Evolutionary conservation across 1,284 basidiomycete species (phyloP).

Genomic region (Pseudozyma pruni): DNA sequence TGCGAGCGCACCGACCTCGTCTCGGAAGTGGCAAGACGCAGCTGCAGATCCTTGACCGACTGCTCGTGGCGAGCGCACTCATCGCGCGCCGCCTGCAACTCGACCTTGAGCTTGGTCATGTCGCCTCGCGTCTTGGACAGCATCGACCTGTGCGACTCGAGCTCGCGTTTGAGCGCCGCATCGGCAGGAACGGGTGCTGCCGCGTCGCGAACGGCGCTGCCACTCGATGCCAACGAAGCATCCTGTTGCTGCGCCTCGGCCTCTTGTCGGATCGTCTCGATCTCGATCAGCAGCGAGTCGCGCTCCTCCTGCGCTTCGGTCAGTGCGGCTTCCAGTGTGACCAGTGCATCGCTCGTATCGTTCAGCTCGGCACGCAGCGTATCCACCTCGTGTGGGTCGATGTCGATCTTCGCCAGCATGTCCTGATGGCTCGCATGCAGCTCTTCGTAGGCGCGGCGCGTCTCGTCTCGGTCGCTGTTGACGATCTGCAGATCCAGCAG

Average conservation of each 20-base stretch:
- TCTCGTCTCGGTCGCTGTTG: slow-evolving; percentile 32
- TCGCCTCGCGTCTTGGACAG: slow-evolving; percentile 71
- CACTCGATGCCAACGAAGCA: slow-evolving; percentile 8
- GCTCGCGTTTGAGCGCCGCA: slow-evolving; percentile 70
- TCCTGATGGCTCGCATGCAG: slow-evolving; percentile 45
- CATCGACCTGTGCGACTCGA: slow-evolving; percentile 79
- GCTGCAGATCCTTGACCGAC: slow-evolving; percentile 48
- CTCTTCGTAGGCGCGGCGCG: slow-evolving; percentile 44
- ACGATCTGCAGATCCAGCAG: slow-evolving; percentile 39
- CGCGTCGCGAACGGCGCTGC: slow-evolving; percentile 8
- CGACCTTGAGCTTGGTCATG: slow-evolving; percentile 72
- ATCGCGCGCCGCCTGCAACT: slow-evolving; percentile 78
- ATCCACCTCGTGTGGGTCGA: slow-evolving; percentile 72
- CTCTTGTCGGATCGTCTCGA: slow-evolving; percentile 55
- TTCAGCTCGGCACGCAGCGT: slow-evolving; percentile 73
- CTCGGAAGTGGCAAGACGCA: slow-evolving; percentile 50
- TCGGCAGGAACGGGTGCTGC: slow-evolving; percentile 18
- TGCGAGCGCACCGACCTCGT: slow-evolving; percentile 48
- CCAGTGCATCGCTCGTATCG: slow-evolving; percentile 66
- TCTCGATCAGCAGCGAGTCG: slow-evolving; percentile 61
- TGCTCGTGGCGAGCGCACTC: slow-evolving; percentile 74
- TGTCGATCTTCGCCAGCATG: slow-evolving; percentile 34
- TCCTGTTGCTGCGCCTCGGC: slow-evolving; percentile 30
- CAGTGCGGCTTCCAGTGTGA: slow-evolving; percentile 67
- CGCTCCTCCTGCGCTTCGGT: slow-evolving; percentile 67